Base-by-base conservation (phyloP, 345 rosid species). In the Abelmoschus esculentus region DNA sequence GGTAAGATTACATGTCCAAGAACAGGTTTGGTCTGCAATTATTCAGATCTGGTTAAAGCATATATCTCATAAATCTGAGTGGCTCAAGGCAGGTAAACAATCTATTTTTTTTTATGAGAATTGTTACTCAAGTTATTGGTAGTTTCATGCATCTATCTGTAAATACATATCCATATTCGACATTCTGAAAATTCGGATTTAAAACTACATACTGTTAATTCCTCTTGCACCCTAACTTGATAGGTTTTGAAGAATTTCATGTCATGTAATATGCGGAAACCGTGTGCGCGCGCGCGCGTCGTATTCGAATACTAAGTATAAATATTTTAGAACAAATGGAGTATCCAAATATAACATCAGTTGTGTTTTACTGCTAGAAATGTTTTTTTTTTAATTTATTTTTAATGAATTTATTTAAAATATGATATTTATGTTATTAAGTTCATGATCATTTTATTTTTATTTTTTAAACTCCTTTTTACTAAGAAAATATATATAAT, bases 1-100 rank as follows among this genome's bases (percentile, higher is more conserved):
- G 99, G 96, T 71, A 81, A 72, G 62, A 85, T 91, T 60, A 90
- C 87, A 9, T 95, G 99, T 79, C 99, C 99, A 3, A 83, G 96
- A 76, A 88, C 97, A 31, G 90, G 90, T 15, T 22, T 58, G 0
- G 87, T 81, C 57, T 95, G 90, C 84, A 75, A 83, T 65, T 83
- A 82, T 74, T 78, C 89, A 1, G 96, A 91, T 6, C 76, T 91
- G 75, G 96, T 91, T 5, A 95, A 91, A 84, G 99, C 98, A 59
- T 91, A 76, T 32, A 95, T 95, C 70, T 95, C 98, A 28, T 95
- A 77, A 80, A 68, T 55, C 66, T 61, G 61, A 42, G 15, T 49
- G 53, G n/a, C 53, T 49, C 53, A 49, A 49, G 53, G 12, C 53
- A 49, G 53, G 53, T 14, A 14, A 49, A 49, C 3, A 14, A 49